Evolutionary conservation across 2,329 filamentous ascomycete species (phyloP).

Genomic region (Pseudogymnoascus sp.): DNA sequence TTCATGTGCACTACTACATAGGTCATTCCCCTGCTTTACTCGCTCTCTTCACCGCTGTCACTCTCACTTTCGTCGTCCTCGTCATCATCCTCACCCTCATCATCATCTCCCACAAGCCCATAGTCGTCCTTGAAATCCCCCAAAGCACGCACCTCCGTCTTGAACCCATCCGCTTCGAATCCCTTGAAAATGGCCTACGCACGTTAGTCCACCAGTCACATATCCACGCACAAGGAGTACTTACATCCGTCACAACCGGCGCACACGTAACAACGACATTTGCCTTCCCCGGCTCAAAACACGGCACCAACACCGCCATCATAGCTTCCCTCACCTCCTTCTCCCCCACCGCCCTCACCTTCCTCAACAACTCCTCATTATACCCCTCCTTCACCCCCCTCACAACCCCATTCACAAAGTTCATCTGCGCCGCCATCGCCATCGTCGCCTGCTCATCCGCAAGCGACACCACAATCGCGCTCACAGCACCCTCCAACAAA

Average conservation of each 20-base stretch:
- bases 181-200: constrained; percentile 65
- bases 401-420: constrained; percentile 77
- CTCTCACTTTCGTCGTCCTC: constrained; percentile 20
- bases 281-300: constrained; percentile 72
- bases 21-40: not conserved
- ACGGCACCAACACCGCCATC: constrained; percentile 65
- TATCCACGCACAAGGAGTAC: constrained; percentile 24
- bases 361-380: constrained; percentile 66
- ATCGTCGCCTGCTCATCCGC: constrained; percentile 87
- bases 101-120: constrained; percentile 62
- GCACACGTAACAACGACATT: constrained; percentile 88
- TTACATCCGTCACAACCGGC: constrained; percentile 74
- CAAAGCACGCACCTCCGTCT: constrained; percentile 65
- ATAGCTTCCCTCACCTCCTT: constrained; percentile 73
- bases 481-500: constrained; percentile 77
- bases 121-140: constrained; percentile 86
- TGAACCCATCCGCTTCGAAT: constrained; percentile 71
- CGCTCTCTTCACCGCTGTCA: constrained; percentile 10
- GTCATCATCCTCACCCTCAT: constrained; percentile 38
- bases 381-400: constrained; percentile 69
- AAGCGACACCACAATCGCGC: constrained; percentile 76
- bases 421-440: constrained; percentile 71
- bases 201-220: not conserved
- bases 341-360: constrained; percentile 66
- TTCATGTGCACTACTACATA: constrained; percentile 1